Percentiles rank a stretch among this genome's conserved stretches.
Evolutionary conservation across 2,329 filamentous ascomycete species (phyloP).

Genomic region (Trichoderma sp.): DNA sequence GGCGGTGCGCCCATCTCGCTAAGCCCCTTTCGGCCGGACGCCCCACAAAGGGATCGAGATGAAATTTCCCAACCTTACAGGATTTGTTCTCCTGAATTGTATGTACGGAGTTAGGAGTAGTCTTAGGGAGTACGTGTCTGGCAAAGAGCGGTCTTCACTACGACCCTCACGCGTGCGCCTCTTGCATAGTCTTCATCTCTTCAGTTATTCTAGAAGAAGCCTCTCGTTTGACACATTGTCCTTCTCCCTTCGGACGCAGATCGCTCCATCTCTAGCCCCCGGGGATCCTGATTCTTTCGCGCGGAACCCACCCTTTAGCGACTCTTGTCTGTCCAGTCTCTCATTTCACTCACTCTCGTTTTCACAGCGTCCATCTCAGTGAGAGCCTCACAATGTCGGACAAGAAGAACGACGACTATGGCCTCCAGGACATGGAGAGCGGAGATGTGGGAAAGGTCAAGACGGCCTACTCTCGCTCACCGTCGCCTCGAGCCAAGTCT

Average conservation of each 20-base stretch:
- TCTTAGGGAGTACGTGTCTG: constrained; percentile 18
- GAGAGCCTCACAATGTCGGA: constrained; percentile 64
- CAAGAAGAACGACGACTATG: constrained; percentile 85
- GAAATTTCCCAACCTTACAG: constrained; percentile 22
- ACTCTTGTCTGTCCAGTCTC: background rate
- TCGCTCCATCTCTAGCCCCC: constrained; percentile 3
- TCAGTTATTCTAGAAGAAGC: constrained; percentile 17
- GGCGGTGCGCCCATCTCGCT: constrained; percentile 19
- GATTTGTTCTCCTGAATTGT: constrained; percentile 21
- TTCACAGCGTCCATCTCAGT: background rate
- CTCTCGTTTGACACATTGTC: constrained; percentile 16
- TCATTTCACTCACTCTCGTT: background rate
- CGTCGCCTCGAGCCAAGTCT: constrained; percentile 24
- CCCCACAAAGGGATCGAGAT: constrained; percentile 23
- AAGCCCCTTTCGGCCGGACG: background rate
- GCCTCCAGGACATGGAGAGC: constrained; percentile 68
- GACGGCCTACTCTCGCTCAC: constrained; percentile 36
- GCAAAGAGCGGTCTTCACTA: constrained; percentile 22
- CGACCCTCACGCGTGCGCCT: constrained; percentile 2
- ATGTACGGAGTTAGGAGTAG: constrained; percentile 22
- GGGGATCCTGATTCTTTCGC: background rate
- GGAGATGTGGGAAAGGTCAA: constrained; percentile 49
- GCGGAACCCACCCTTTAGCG: constrained; percentile 13
- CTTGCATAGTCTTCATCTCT: constrained; percentile 19
- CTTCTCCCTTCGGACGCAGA: background rate